Base-by-base conservation (phyloP, 2,329 filamentous ascomycete species). In the Penicillium sp. region DNA sequence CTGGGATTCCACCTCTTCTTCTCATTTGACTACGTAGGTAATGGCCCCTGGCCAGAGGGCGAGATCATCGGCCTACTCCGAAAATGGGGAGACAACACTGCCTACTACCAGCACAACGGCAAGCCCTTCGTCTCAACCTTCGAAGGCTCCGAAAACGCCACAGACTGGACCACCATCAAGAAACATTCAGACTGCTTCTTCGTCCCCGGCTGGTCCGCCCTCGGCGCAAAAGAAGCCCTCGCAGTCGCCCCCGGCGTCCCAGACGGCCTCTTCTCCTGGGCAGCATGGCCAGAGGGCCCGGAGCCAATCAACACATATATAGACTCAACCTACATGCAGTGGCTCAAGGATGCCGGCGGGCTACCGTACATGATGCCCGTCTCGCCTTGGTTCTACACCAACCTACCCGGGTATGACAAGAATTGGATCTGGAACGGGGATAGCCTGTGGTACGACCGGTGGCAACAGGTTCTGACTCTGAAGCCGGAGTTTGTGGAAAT, bases 351-450 rank as follows among this genome's bases (percentile, higher is more conserved):
- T 4, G 27, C 43, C 6, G 50, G 50, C 6, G 8, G 48, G 1
- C 13, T 53, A 16, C 49, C 53, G 3, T 79, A 74, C 51, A 82
- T 83, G 77, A 82, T 82, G 79, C 75, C 79, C 2, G 77, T 82
- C n/a, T 79, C 79, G 0, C 81, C 82, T 0, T 84, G 81, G 81
- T 81, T 76, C 65, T 81, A 70, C 67, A 84, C 84, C 45, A 81
- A 84, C 54, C 71, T 85, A 3, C 78, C 81, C 0, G 72, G 74
- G 7, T 85, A 78, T 61, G 68, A 72, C 39, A 86, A 86, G 70
- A 84, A 85, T 64, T 87, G 84, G 83, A 72, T 85, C 6, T 87
- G 81, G 76, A 76, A 78, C 19, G 81, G 82, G n/a, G 84, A 86
- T 59, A 74, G 79, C 51, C 68, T 87, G 11, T 88, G 84, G 83